Evolutionary conservation across 768 basidiomycete species (phyloP), one percentile per base, ranked within the genome.

Genomic region (Austroboletus eburneus): DNA sequence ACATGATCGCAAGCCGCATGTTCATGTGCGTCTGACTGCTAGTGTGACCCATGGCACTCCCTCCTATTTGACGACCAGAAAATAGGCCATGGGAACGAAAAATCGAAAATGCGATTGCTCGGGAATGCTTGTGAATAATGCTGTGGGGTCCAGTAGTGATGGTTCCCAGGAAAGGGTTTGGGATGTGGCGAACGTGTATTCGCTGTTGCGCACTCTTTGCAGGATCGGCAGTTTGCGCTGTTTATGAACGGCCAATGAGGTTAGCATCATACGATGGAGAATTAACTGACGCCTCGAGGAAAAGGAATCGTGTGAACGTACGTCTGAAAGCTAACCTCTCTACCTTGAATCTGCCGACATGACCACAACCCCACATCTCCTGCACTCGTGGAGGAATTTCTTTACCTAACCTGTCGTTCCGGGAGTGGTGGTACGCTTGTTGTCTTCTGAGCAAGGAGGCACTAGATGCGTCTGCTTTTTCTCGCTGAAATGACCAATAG

Each of bases 51-150:
- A 27, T 17, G n/a, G 38, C 51, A 2, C 36, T 9, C 29, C 46
- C 52, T n/a, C 39, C 48, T 10, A 48, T 16, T 3, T 50, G 54
- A 14, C 58, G 57, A 35, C 46, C 36, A n/a, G 56, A 46, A 37
- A 57, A 59, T n/a, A 60, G 34, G 18, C 42, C 40, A 44, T 84
- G 80, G 45, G 79, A 77, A 38, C 89, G 79, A 63, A 84, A 83
- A 39, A 91, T 78, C 0, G 88, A 89, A 65, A 89, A 90, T 1
- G 86, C 89, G 24, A 78, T 68, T 4, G 85, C 84, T 45, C 85
- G 80, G 1, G 89, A 87, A 59, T 91, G 89, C 54, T 87, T 87
- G 65, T 91, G 90, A 25, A 91, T 79, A 44, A 85, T 81, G 27
- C 79, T 74, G 20, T 72, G 69, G 0, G 87, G 86, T 1, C 85